A percentile compares a stretch with the other conserved stretches of the same genome.
phyloP scores from a whole-genome alignment of 441 rosid species.

The Populus tomentosa region DNA sequence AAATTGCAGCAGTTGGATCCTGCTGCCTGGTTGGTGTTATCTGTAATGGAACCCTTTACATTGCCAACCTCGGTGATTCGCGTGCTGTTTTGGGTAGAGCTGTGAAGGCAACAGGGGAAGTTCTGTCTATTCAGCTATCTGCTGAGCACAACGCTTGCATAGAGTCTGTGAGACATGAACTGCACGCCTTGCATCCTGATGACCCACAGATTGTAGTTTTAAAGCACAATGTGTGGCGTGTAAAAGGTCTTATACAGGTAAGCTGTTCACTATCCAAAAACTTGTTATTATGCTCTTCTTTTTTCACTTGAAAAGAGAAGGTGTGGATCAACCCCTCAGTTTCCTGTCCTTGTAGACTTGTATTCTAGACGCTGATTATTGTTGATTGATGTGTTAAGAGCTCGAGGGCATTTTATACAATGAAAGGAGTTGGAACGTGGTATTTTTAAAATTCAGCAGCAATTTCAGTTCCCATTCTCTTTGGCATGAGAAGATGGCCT shows the following conservation, averaged over 20 bases:
- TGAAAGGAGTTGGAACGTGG: neutral
- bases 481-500: neutral
- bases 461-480: neutral
- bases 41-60: constrained; percentile 71
- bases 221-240: constrained; percentile 93
- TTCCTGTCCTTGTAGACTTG: neutral
- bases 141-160: constrained; percentile 79
- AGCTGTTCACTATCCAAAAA: constrained; percentile 3
- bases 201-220: constrained; percentile 79
- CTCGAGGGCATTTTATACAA: neutral
- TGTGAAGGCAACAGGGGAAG: constrained; percentile 80
- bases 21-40: constrained; percentile 90
- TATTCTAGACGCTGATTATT: neutral
- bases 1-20: constrained; percentile 93
- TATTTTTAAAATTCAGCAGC: neutral
- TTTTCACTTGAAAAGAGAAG: neutral
- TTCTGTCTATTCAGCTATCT: constrained; percentile 76
- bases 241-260: constrained; percentile 97
- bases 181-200: constrained; percentile 77
- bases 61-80: constrained; percentile 91
- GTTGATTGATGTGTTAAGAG: neutral
- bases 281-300: neutral
- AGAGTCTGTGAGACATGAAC: constrained; percentile 84
- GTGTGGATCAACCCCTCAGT: neutral
- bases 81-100: constrained; percentile 88